A percentile compares a stretch with the other conserved stretches of the same genome.
Evolutionary conservation across 768 basidiomycete species (phyloP).

Genomic region (Termitomyces sp.): DNA sequence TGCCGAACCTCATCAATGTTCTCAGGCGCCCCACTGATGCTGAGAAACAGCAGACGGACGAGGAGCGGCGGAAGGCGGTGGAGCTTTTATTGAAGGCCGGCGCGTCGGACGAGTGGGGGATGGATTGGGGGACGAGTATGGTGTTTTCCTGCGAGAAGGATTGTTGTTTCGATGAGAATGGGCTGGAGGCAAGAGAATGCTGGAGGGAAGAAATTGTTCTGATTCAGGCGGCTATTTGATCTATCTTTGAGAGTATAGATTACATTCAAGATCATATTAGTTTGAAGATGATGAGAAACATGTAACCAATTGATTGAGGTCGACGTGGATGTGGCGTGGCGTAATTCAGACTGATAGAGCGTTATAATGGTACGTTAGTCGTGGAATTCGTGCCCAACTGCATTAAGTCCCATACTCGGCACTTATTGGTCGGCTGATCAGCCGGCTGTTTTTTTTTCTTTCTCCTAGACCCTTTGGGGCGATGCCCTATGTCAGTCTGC

Average conservation of each 20-base stretch:
- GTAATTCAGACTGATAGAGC: neutral
- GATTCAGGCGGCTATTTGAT: conserved; percentile 70
- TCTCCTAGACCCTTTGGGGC: too few species aligned
- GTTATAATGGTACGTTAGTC: neutral
- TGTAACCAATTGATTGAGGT: neutral
- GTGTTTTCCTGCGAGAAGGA: conserved; percentile 85
- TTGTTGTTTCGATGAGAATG: conserved; percentile 51
- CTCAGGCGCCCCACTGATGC: conserved; percentile 35
- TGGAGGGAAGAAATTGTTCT: conserved; percentile 78
- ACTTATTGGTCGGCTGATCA: neutral
- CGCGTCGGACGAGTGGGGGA: conserved; percentile 43
- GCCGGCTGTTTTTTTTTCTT: neutral
- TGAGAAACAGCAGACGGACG: conserved; percentile 45
- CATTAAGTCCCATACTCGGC: neutral
- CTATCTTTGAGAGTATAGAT: neutral
- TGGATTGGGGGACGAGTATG: conserved; percentile 95
- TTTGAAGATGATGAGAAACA: neutral
- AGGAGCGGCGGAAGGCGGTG: conserved; percentile 62
- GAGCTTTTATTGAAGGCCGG: conserved; percentile 47
- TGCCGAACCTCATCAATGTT: conserved; percentile 88
- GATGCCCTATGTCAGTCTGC: too few species aligned
- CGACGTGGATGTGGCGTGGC: neutral
- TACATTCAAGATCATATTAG: neutral
- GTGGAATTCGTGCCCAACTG: neutral
- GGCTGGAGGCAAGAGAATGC: conserved; percentile 36